Evolutionary conservation across 106 monocot genomes (phyloP), one percentile per base, ranked within the genome.

Genomic region (Triglochin maritima): DNA sequence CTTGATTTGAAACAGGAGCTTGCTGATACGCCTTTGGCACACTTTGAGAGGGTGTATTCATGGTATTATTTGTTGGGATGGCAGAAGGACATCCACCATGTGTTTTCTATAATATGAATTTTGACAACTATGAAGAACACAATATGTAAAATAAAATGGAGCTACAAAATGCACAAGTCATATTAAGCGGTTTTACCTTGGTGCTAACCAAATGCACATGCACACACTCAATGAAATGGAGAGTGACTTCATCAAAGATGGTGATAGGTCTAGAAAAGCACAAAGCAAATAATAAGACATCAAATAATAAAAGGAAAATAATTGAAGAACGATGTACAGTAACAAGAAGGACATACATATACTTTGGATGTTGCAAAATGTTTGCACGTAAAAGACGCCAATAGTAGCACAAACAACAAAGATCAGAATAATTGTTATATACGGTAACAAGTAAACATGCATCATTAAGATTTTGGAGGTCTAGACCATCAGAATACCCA

Each of bases 141-240:
- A 56, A 45, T 45, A 12, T 55, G 11, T 10, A 56, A 56, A 54
- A 5, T 41, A 68, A 11, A 44, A 68, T 44, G 43, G 55, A 44
- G 42, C 10, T 17, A 7, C 2, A 17, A 53, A 11, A 2, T 5
- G 7, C 7, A n/a, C 42, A 9, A 12, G 14, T 46, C 43, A 60
- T 60, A 60, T 60, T 15, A 9, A 68, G 9, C 75, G 85, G 78
- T 79, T 82, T 85, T 62, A 56, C 42, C 62, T 71, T 76, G 60
- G 84, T 92, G 76, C 83, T 82, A 57, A 79, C 71, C 66, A 88
- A 60, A 85, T 92, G 87, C 9, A 82, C 69, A 69, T 92, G 84
- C 73, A 92, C 79, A 61, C 92, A 87, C 56, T 92, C 85, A 52
- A 87, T 52, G 73, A 85, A 87, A 63, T 92, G 92, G 56, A 76